Conservation (phyloP, 2,329 filamentous ascomycete species). For the Fusarium sp. region DNA sequence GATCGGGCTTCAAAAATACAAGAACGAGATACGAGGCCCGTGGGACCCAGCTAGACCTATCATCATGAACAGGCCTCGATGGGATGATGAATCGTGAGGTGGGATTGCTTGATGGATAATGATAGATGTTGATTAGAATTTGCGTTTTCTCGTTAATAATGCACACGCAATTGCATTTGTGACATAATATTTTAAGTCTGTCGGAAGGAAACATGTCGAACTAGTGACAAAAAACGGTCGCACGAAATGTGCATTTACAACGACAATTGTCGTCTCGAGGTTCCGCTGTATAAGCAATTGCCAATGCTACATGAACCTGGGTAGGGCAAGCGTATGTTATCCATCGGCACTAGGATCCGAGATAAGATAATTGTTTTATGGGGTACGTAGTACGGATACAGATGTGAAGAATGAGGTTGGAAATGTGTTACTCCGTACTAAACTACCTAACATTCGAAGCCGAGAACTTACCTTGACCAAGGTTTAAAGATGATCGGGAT, state of each 20-base stretch:
- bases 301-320: slow-evolving; percentile 10
- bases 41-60: slow-evolving; percentile 96
- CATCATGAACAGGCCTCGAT: slow-evolving; percentile 76
- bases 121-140: slow-evolving; percentile 2
- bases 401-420: neutral
- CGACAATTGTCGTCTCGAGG: neutral
- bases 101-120: slow-evolving; percentile 17
- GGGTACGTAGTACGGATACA: neutral
- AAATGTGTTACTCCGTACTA: neutral
- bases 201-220: neutral
- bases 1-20: slow-evolving; percentile 97
- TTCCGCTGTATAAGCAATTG: neutral
- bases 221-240: neutral
- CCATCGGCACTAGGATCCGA: neutral
- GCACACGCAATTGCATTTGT: neutral
- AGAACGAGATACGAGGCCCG: slow-evolving; percentile 97
- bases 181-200: too few species aligned
- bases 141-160: neutral
- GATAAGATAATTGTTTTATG: neutral
- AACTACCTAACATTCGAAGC: neutral
- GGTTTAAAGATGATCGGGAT: neutral
- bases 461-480: neutral
- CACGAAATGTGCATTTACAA: neutral
- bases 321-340: slow-evolving; percentile 24
- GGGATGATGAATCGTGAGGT: slow-evolving; percentile 56